Conservation (phyloP, 2,329 filamentous ascomycete species). For the Aspergillus sp. region DNA sequence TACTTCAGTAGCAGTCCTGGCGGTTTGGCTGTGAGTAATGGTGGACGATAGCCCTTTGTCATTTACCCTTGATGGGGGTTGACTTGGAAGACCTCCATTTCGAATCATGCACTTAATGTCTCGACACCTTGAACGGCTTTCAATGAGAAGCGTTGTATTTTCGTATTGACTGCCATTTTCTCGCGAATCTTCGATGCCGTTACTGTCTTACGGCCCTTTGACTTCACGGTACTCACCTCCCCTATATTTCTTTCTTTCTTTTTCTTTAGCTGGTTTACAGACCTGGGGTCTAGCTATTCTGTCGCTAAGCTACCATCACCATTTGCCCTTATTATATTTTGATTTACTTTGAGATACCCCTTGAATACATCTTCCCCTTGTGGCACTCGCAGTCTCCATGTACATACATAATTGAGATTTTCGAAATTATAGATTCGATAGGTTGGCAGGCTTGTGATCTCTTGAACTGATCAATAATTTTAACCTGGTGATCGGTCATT, state of each 20-base stretch:
- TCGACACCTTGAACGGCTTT: constrained; percentile 1
- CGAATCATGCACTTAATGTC: constrained; percentile 7
- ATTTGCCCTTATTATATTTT: constrained; percentile 11
- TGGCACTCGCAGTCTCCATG: constrained; percentile 22
- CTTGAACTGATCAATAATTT: too few species aligned
- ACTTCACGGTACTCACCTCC: background rate
- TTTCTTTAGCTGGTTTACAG: constrained; percentile 4
- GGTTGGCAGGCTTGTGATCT: too few species aligned
- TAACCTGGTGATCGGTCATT: too few species aligned
- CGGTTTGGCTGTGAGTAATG: constrained; percentile 15
- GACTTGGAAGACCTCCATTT: background rate
- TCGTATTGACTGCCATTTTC: background rate
- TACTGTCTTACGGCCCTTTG: background rate
- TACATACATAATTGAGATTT: constrained; percentile 18
- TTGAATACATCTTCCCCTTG: constrained; percentile 26
- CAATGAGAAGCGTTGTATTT: constrained; percentile 4
- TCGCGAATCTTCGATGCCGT: too few species aligned
- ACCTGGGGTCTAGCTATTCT: constrained; percentile 15
- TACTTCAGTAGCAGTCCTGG: constrained; percentile 46
- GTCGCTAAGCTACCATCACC: constrained; percentile 5
- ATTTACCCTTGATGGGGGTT: background rate
- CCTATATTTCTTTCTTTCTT: background rate
- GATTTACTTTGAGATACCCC: constrained; percentile 34
- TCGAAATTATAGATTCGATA: too few species aligned
- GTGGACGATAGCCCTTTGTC: constrained; percentile 11